Percentiles rank a stretch among this genome's conserved stretches.
phyloP scores from a whole-genome alignment of 2,329 filamentous ascomycete genomes.

The Xylariales sp. region DNA sequence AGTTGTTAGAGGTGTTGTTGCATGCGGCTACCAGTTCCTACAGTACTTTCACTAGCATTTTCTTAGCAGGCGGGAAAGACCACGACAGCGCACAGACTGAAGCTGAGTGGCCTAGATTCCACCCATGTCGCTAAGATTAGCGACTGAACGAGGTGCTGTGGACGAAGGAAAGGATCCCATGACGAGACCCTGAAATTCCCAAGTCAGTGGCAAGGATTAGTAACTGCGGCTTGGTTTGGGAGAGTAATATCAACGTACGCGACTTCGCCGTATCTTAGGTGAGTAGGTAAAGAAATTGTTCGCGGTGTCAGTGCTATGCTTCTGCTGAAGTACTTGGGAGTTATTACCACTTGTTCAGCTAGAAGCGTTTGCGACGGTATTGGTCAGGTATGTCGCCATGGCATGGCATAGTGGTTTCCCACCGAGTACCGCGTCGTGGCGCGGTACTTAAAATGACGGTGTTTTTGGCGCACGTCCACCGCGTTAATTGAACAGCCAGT shows the following conservation, averaged over 20 bases:
- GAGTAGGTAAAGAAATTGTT: too few relatives aligned
- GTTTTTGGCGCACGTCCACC: not conserved
- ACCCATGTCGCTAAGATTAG: conserved; percentile 4
- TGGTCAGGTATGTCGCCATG: too few relatives aligned
- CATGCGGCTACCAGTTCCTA: too few relatives aligned
- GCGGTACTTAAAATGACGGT: conserved; percentile 1
- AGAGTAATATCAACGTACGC: not conserved
- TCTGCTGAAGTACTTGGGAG: too few relatives aligned
- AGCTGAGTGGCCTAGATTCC: too few relatives aligned
- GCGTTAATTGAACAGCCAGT: conserved; percentile 4
- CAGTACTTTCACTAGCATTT: not conserved
- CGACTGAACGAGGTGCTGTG: conserved; percentile 4
- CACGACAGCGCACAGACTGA: too few relatives aligned
- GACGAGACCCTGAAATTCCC: conserved; percentile 5
- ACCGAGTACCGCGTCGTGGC: conserved; percentile 3
- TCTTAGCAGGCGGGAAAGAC: too few relatives aligned
- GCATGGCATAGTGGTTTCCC: too few relatives aligned
- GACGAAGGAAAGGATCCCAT: conserved; percentile 5
- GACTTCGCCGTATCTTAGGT: not conserved
- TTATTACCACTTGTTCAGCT: too few relatives aligned
- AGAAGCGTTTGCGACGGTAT: too few relatives aligned
- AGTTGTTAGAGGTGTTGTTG: too few relatives aligned
- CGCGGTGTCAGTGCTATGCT: too few relatives aligned
- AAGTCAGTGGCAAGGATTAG: not conserved
- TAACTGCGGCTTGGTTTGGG: not conserved